Evolutionary conservation across 2,329 filamentous ascomycete genomes (phyloP), one percentile per base, ranked within the genome.

Genomic region (Penicillium aurantiogriseum): DNA sequence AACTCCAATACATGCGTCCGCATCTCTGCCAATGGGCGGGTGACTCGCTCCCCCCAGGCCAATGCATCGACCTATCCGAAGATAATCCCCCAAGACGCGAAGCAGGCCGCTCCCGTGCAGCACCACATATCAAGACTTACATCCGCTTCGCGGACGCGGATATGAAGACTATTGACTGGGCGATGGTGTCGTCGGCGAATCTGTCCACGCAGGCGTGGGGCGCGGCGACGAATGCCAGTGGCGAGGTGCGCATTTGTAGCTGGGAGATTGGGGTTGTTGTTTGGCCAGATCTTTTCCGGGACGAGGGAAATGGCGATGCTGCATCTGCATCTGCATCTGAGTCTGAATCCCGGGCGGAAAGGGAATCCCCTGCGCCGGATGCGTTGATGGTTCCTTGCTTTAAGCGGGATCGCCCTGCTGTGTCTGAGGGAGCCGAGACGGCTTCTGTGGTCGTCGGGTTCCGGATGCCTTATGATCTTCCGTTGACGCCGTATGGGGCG

Each of bases 191-290:
- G 0, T 94, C 90, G n/a, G 91, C 92, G n/a, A 96, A 96, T 65
- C 73, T 96, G 2, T 94, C 90, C 2, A 93, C 88, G 60, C 91
- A 96, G 74, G 92, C 92, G 0, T 96, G 92, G 92, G 92, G 92
- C 1, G 86, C 88, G 38, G 79, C 83, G 3, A 72, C 71, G 1
- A 85, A 82, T 59, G 72, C 78, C 3, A 77, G 80, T 0, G 85
- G 84, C 0, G 83, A 90, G 65, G 77, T 91, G 31, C 82, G 87
- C 36, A 85, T 96, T 29, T 86, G 88, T 57, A 94, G 90, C 31
- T 96, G 88, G 79, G 92, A 96, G 71, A 83, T 91, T 33, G 92
- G 92, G 0, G 90, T 96, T 1, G 70, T 96, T 46, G 82, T 96
- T 0, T 95, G 91, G 90, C 91, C 92, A 0, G 84, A 70, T 21